Base-by-base conservation (phyloP, 306 rosid genomes). In the Begonia fuchsioides region DNA sequence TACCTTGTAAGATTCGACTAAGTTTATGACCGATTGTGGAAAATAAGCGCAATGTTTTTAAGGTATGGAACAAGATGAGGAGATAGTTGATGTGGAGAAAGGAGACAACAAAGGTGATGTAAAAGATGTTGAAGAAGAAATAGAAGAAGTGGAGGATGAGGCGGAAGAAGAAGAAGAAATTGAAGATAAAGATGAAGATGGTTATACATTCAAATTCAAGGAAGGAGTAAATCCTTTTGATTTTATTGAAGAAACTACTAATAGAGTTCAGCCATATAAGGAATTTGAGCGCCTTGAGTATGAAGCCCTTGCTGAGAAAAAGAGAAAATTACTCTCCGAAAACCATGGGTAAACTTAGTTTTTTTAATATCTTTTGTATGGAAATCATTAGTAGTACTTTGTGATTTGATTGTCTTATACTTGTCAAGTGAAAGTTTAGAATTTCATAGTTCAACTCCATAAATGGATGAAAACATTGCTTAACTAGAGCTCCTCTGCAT, bases 221-320 rank as follows among this genome's bases (percentile, higher is more conserved):
- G 76, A 64, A 0, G 94, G 86, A 5, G 71, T 64, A 38, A 73
- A 77, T 52, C 88, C 87, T 17, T 62, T 80, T 65, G 93, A 76
- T 47, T 72, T 83, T 16, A 55, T 87, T 19, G 72, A 63, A 58
- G 74, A 74, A 41, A 54, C 62, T 32, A 72, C 68, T 48, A 72
- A 74, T 15, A 60, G 67, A 26, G 64, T 73, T 49, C 81, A 66
- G 53, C 49, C 73, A 43, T 80, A 74, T 57, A 73, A 70, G 71
- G 75, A 64, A 56, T 74, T 78, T 41, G 68, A 72, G 63, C 86
- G 77, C 39, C 82, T 66, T 11, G 93, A 81, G 63, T 58, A 76
- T 46, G 75, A 80, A 71, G 94, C 88, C 51, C 83, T 72, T 1
- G 83, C 93, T 8, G 66, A 64, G 52, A 76, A 63, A 60, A 88